These are phyloP conservation scores for Logfia minima DNA, from an alignment of 129 eudicot species.

Conservation along the genomic window DNA sequence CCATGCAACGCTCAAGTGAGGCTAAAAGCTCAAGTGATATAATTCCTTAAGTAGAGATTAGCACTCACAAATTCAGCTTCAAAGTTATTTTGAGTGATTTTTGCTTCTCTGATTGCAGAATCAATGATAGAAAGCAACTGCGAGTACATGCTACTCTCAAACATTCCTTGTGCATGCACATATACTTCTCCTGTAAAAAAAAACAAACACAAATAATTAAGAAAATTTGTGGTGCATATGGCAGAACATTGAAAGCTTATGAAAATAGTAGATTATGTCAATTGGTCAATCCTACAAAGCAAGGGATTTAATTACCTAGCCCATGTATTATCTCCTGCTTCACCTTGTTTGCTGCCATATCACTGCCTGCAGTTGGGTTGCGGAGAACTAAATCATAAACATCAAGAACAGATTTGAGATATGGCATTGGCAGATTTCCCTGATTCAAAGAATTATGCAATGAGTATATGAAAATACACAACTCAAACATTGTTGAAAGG, in stretches of 20 bases:
- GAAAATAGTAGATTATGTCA: neutral
- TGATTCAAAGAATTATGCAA: slow-evolving; percentile 35
- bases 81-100: slow-evolving; percentile 50
- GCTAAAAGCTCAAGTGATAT: slow-evolving; percentile 7
- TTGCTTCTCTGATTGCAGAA: slow-evolving; percentile 58
- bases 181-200: slow-evolving; percentile 75
- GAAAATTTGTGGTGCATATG: neutral
- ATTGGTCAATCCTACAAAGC: neutral
- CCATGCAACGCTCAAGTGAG: slow-evolving; percentile 18
- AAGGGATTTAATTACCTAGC: slow-evolving; percentile 64
- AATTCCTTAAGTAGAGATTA: slow-evolving; percentile 19
- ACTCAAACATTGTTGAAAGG: neutral
- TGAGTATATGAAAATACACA: slow-evolving; percentile 1
- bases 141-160: slow-evolving; percentile 75
- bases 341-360: slow-evolving; percentile 60
- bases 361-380: slow-evolving; percentile 50
- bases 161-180: slow-evolving; percentile 83
- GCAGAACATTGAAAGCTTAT: neutral
- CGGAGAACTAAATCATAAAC: slow-evolving; percentile 75
- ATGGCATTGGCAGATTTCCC: slow-evolving; percentile 88
- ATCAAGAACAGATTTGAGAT: slow-evolving; percentile 85
- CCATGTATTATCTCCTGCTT: slow-evolving; percentile 96
- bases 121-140: slow-evolving; percentile 67
- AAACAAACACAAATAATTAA: too few species aligned
- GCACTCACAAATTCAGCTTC: slow-evolving; percentile 86